Evolutionary conservation across 2,329 filamentous ascomycete species (phyloP), one percentile per base, ranked within the genome.

Genomic region (Verticillium zaregamsianum): DNA sequence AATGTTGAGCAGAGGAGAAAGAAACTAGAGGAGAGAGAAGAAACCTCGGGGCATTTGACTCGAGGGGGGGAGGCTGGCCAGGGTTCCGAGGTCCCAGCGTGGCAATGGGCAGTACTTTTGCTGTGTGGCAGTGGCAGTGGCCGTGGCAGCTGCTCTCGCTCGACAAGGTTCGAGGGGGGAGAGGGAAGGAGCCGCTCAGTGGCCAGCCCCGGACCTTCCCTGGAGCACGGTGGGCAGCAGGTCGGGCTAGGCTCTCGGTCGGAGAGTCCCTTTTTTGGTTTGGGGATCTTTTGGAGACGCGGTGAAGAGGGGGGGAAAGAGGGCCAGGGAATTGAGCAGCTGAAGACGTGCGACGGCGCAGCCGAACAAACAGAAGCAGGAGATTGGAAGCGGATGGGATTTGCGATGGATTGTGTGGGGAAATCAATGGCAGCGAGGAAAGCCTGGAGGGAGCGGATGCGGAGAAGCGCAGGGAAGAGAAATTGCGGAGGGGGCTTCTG

Each of bases 1-100:
- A 79, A 80, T 80, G 76, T 73, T 80, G 75, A 71, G 74, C 70
- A 68, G 67, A 71, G 68, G 67, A 70, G 61, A 59, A 28, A 57
- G 63, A 55, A 59, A 58, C 40, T 28, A 56, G 57, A 58, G 54
- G 61, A 56, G 59, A 25, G 55, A 56, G 52, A 60, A 61, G 65
- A 64, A 45, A 64, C 61, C 62, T 65, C 61, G 65, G 65, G 59
- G 52, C 62, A 63, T 63, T 60, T 61, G 62, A 49, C 40, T 49
- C 40, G 65, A 60, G 40, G 64, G 66, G 54, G 64, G 69, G 58
- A 23, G 40, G n/a, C 40, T 25, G 37, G 37, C 37, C 40, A 49
- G 40, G 40, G 40, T 23, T 49, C 40, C 40, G 40, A 49, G 40
- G 40, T 49, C 40, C 40, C 20, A 49, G 40, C 9, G 9, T 9